Percentiles rank a stretch among this genome's conserved stretches.
Evolutionary conservation across 345 rosid species (phyloP).

Genomic region (Lepidium sativum): DNA sequence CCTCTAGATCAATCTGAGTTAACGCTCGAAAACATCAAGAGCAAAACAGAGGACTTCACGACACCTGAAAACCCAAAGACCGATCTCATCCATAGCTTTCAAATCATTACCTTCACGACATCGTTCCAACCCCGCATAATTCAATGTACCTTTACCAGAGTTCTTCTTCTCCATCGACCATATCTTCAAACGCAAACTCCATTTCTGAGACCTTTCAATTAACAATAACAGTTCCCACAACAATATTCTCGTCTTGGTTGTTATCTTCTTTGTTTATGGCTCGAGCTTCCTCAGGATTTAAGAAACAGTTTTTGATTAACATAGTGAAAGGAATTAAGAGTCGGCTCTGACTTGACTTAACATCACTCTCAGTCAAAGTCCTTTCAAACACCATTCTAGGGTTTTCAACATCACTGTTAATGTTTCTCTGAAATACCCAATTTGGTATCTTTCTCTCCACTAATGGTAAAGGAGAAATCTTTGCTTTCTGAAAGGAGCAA

Average conservation of each 20-base stretch:
- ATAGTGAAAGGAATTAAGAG: background rate
- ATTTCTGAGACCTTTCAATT: background rate
- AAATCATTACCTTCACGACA: background rate
- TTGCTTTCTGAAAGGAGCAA: background rate
- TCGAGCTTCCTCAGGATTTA: background rate
- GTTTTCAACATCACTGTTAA: background rate
- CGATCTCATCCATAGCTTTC: background rate
- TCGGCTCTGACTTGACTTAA: background rate
- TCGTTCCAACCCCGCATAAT: background rate
- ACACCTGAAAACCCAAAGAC: background rate
- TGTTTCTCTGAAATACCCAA: background rate
- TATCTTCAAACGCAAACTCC: background rate
- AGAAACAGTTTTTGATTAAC: background rate
- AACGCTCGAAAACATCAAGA: background rate
- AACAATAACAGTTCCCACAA: background rate
- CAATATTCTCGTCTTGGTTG: background rate
- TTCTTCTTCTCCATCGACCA: background rate
- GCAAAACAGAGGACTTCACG: background rate
- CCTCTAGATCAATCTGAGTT: background rate
- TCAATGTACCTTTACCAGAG: background rate
- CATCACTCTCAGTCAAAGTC: background rate
- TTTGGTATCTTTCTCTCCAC: background rate
- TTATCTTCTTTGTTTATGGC: background rate
- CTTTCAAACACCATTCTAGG: background rate
- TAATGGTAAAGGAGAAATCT: background rate